Percentiles rank a stretch among this genome's conserved stretches.
Conservation (phyloP, 1,284 basidiomycete species). For the Peniophora sp. region DNA sequence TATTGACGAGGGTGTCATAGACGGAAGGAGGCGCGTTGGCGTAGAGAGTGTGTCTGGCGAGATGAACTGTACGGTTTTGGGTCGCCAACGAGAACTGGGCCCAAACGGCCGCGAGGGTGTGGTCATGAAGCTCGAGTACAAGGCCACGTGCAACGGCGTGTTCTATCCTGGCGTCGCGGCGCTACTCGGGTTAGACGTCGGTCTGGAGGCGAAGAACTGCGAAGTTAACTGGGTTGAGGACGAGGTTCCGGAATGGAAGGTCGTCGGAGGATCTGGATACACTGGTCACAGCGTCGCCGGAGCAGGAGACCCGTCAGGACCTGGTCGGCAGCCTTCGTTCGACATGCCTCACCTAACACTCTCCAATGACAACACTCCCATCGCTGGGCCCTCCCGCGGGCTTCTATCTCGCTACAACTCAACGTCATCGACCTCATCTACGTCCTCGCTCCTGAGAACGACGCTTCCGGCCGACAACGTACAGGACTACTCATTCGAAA, state of each 20-base stretch:
- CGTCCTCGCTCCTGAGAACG: slow-evolving; percentile 58
- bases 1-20: slow-evolving; percentile 35
- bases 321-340: slow-evolving; percentile 6
- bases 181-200: slow-evolving; percentile 68
- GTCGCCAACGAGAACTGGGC: slow-evolving; percentile 23
- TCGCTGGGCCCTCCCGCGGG: slow-evolving; percentile 8
- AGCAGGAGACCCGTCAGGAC: neutral
- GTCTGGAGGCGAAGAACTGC: slow-evolving; percentile 56
- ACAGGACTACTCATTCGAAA: slow-evolving; percentile 69
- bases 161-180: slow-evolving; percentile 79
- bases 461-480: slow-evolving; percentile 56
- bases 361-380: slow-evolving; percentile 3
- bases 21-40: slow-evolving; percentile 56
- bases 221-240: slow-evolving; percentile 58
- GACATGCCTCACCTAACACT: slow-evolving; percentile 9
- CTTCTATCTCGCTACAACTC: slow-evolving; percentile 17
- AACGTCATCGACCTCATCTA: slow-evolving; percentile 31
- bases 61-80: slow-evolving; percentile 52
- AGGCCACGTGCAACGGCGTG: slow-evolving; percentile 61
- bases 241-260: slow-evolving; percentile 44
- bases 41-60: slow-evolving; percentile 58
- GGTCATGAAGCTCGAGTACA: slow-evolving; percentile 62
- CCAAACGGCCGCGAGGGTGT: slow-evolving; percentile 35
- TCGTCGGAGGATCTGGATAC: slow-evolving; percentile 56
- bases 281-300: slow-evolving; percentile 36